Evolutionary conservation across 2,329 filamentous ascomycete species (phyloP).

Genomic region (Neurospora sp.): DNA sequence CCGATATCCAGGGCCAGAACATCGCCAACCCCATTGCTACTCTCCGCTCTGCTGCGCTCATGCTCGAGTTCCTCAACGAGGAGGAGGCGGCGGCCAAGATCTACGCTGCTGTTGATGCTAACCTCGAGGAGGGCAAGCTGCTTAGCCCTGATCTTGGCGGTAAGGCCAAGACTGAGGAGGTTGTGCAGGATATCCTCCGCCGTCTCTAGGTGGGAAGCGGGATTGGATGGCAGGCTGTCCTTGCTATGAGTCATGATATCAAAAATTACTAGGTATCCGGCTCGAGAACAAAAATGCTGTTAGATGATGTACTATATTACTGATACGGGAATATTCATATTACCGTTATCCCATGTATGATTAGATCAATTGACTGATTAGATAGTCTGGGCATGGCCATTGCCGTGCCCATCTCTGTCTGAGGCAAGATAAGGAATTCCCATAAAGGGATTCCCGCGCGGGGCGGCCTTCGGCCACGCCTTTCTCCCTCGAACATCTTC

Average conservation of each 20-base stretch:
- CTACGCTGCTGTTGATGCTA: slow-evolving; percentile 84
- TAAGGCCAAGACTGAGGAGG: slow-evolving; percentile 73
- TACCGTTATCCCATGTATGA: too few relatives aligned
- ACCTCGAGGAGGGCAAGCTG: slow-evolving; percentile 71
- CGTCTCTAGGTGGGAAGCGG: slow-evolving; percentile 47
- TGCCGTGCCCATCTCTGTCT: too few relatives aligned
- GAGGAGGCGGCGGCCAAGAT: slow-evolving; percentile 80
- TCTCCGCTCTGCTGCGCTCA: slow-evolving; percentile 78
- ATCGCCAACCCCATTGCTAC: slow-evolving; percentile 97
- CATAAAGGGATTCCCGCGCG: too few relatives aligned
- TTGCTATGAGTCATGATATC: not conserved
- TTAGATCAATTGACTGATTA: too few relatives aligned
- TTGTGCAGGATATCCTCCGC: slow-evolving; percentile 77
- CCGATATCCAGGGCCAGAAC: slow-evolving; percentile 85
- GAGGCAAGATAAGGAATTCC: too few relatives aligned
- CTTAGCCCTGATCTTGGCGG: slow-evolving; percentile 88
- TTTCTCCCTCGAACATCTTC: too few relatives aligned
- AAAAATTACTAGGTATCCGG: not conserved
- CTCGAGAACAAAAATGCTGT: not conserved
- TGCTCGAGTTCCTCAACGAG: slow-evolving; percentile 92
- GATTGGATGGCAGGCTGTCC: not conserved
- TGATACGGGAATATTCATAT: too few relatives aligned
- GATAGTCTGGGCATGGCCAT: too few relatives aligned
- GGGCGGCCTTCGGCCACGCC: too few relatives aligned
- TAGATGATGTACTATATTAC: not conserved